Base-by-base conservation (phyloP, 805 yeast genomes). In the Jamesozyma rosinii region DNA sequence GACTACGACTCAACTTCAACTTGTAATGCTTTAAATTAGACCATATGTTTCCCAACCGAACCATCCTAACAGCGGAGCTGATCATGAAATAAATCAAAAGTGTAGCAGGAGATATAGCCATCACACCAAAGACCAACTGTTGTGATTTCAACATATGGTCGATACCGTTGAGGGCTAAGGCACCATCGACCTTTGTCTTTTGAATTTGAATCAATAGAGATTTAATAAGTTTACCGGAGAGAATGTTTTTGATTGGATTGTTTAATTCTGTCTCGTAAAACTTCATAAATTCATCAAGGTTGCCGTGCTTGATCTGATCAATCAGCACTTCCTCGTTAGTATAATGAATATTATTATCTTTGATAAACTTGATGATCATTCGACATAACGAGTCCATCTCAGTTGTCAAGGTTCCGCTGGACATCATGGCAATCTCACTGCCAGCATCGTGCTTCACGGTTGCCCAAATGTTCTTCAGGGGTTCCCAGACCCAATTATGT, bases 101-200 rank as follows among this genome's bases (percentile, higher is more conserved):
- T 19, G 77, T 52, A 41, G 90, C 74, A 0, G 98, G 98, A 17
- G 89, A 75, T 3, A 92, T 80, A 1, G 97, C 95, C 21, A 92
- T 83, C 19, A 86, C 68, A 1, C 95, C 96, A 66, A 90, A 86
- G n/a, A 92, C 92, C 43, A 90, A 73, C 59, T 92, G 95, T 65
- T 90, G 98, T 40, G 92, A 81, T 61, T 87, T 83, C 37, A 92
- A 71, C 50, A 90, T 68, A 58, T 84, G 81, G 63, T 92, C 97
- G 48, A 92, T 89, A 8, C 97, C 97, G 52, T 75, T 77, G 47
- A 90, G 75, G 0, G 96, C 97, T 4, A 88, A 68, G 31, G 84
- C 88, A 8, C 95, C 95, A 60, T 90, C 98, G 5, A 92, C 97
- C 63, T 90, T 90, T 11, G 95, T 82, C 64, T 92, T 90, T 61